These are phyloP conservation scores for Phlebiopsis gigantea DNA, from an alignment of 768 basidiomycete genomes.

Conservation along the genomic window DNA sequence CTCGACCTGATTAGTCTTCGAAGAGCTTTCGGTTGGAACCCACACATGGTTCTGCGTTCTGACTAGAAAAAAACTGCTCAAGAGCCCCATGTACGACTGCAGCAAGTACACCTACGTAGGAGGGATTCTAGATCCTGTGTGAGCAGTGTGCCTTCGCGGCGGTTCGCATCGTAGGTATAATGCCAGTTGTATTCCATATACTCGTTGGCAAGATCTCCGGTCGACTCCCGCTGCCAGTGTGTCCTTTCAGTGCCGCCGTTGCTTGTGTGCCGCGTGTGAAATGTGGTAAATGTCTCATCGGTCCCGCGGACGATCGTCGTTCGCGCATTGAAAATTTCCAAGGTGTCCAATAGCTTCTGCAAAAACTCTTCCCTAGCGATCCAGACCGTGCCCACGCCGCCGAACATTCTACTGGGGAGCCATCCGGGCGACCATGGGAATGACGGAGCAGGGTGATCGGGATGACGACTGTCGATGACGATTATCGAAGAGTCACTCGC, in stretches of 20 bases:
- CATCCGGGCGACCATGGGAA: slow-evolving; percentile 1
- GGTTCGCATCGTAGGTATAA: not conserved
- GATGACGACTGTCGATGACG: not conserved
- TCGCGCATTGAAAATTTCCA: slow-evolving; percentile 13
- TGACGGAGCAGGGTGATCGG: not conserved
- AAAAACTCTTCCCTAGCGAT: slow-evolving; percentile 17
- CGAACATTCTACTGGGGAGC: not conserved
- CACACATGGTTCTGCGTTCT: not conserved
- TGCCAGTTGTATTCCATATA: not conserved
- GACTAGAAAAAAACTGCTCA: too few species aligned
- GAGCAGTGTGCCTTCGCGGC: not conserved
- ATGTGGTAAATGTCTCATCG: slow-evolving; percentile 5
- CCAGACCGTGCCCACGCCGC: slow-evolving; percentile 11
- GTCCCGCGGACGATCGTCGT: slow-evolving; percentile 18
- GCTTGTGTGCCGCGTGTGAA: not conserved
- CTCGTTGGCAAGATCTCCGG: not conserved
- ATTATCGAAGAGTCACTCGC: not conserved
- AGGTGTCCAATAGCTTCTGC: slow-evolving; percentile 5
- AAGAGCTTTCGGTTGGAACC: not conserved
- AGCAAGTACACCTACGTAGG: not conserved
- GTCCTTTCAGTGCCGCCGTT: not conserved
- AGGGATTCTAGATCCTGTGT: not conserved
- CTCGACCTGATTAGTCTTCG: not conserved
- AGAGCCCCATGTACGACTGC: too few species aligned
- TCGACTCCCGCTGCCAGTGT: not conserved